phyloP scores from a whole-genome alignment of 2,329 filamentous ascomycete species.

The Aspergillus sp. region DNA sequence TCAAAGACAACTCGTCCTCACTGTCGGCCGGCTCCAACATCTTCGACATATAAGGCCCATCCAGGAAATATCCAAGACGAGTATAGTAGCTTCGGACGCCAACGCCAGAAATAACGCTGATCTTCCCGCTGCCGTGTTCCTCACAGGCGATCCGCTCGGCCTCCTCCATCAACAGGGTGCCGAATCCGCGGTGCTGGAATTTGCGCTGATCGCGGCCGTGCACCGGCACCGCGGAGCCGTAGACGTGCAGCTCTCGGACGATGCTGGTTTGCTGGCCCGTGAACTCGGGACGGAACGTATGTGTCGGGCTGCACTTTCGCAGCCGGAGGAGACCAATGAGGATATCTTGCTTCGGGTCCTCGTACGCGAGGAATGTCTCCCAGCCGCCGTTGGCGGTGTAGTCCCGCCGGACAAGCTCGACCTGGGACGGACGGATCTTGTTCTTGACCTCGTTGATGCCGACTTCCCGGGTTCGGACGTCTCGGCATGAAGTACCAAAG shows the following conservation, averaged over 20 bases:
- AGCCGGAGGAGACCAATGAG: slow-evolving; percentile 82
- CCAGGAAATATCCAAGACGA: slow-evolving; percentile 84
- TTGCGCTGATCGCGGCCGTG: slow-evolving; percentile 91
- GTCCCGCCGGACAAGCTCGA: slow-evolving; percentile 88
- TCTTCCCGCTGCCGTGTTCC: slow-evolving; percentile 88
- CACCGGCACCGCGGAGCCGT: slow-evolving; percentile 93
- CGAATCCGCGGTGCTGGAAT: slow-evolving; percentile 97
- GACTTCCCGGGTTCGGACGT: slow-evolving; percentile 91
- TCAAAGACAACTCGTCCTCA: slow-evolving; percentile 19
- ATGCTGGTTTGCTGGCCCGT: slow-evolving; percentile 79
- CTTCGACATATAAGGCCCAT: slow-evolving; percentile 70
- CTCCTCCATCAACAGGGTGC: slow-evolving; percentile 94
- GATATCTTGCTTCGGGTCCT: slow-evolving; percentile 97
- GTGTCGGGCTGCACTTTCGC: slow-evolving; percentile 80
- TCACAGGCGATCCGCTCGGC: slow-evolving; percentile 89
- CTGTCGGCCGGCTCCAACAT: slow-evolving; percentile 35
- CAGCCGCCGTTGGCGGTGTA: slow-evolving; percentile 93
- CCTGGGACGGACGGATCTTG: slow-evolving; percentile 92
- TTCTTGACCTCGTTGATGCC: slow-evolving; percentile 99
- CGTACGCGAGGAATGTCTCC: slow-evolving; percentile 97
- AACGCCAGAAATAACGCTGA: slow-evolving; percentile 95
- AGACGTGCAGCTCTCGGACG: slow-evolving; percentile 91
- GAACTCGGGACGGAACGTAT: slow-evolving; percentile 86
- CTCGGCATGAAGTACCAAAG: slow-evolving; percentile 92
- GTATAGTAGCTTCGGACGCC: slow-evolving; percentile 92